phyloP scores from a whole-genome alignment of 2,329 filamentous ascomycete species.

The Aureobasidium sp. region DNA sequence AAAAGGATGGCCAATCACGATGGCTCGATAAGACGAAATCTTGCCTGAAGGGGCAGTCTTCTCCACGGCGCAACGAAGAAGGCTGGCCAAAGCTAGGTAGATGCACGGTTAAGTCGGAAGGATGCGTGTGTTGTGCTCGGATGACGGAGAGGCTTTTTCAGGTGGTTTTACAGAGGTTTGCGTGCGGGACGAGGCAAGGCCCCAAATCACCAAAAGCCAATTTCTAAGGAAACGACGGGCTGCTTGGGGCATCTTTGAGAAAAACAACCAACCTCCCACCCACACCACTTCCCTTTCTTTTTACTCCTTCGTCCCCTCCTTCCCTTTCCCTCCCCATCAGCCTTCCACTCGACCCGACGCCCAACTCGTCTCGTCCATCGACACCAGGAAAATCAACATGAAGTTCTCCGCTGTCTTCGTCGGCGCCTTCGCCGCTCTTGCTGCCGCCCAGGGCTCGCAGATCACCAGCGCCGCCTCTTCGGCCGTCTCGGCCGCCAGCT shows the following conservation, averaged over 20 bases:
- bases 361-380: constrained; percentile 14
- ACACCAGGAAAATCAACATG: not conserved
- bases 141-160: constrained; percentile 13
- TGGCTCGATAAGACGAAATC: not conserved
- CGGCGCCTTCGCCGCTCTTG: constrained; percentile 13
- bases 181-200: constrained; percentile 14
- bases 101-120: constrained; percentile 10
- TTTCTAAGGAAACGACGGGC: constrained; percentile 4
- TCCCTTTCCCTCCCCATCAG: not conserved
- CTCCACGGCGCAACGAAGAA: constrained; percentile 1
- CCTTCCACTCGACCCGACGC: constrained; percentile 11
- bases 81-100: not conserved
- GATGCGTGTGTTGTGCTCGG: not conserved
- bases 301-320: constrained; percentile 2
- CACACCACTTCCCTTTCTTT: not conserved
- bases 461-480: constrained; percentile 7
- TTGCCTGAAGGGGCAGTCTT: constrained; percentile 1
- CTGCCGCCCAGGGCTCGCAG: constrained; percentile 7
- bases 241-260: constrained; percentile 7
- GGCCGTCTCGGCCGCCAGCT: not conserved
- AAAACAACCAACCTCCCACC: constrained; percentile 15
- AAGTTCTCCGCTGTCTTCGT: constrained; percentile 11
- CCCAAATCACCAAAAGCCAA: constrained; percentile 2
- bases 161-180: not conserved
- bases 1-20: constrained; percentile 5